A percentile compares a stretch with the other conserved stretches of the same genome.
Evolutionary conservation across 1,139 yeast genomes (phyloP).

Genomic region (Casaregolazyma lundiana): DNA sequence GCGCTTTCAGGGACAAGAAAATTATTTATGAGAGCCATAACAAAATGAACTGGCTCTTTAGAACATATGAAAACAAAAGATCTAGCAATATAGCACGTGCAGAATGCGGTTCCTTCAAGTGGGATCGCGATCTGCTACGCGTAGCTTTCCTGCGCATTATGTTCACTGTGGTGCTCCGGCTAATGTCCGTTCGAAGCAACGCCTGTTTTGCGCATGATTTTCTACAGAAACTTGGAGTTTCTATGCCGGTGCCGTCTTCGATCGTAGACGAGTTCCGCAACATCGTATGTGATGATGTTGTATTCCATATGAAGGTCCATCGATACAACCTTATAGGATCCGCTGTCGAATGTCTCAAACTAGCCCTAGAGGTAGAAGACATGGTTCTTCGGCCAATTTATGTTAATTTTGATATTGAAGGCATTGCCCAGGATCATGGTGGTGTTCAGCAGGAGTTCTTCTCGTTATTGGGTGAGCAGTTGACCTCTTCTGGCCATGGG

Average conservation of each 20-base stretch:
- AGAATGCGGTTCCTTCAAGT: not conserved
- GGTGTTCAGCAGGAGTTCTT: conserved; percentile 32
- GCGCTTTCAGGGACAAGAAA: not conserved
- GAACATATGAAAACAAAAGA: not conserved
- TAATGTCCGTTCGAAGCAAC: conserved; percentile 1
- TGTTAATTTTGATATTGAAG: conserved; percentile 23
- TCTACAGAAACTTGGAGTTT: not conserved
- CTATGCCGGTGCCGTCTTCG: not conserved
- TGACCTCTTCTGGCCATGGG: conserved; percentile 15
- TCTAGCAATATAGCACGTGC: conserved; percentile 1
- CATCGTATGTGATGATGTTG: conserved; percentile 1
- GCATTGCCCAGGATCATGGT: conserved; percentile 29
- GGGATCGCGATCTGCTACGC: conserved; percentile 4
- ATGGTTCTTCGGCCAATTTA: conserved; percentile 24
- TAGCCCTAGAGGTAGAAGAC: conserved; percentile 16
- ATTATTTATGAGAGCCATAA: conserved; percentile 2
- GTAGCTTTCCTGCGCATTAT: conserved; percentile 4
- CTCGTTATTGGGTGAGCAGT: conserved; percentile 21
- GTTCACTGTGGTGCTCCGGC: conserved; percentile 1
- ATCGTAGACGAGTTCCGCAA: conserved; percentile 3
- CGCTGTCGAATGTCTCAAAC: conserved; percentile 14
- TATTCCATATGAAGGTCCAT: conserved; percentile 17
- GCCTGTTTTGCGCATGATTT: conserved; percentile 1
- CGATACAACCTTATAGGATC: conserved; percentile 17
- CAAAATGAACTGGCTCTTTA: conserved; percentile 1